These are phyloP conservation scores for Penicillium roqueforti DNA, from an alignment of 495 filamentous ascomycete genomes.

Conservation along the genomic window DNA sequence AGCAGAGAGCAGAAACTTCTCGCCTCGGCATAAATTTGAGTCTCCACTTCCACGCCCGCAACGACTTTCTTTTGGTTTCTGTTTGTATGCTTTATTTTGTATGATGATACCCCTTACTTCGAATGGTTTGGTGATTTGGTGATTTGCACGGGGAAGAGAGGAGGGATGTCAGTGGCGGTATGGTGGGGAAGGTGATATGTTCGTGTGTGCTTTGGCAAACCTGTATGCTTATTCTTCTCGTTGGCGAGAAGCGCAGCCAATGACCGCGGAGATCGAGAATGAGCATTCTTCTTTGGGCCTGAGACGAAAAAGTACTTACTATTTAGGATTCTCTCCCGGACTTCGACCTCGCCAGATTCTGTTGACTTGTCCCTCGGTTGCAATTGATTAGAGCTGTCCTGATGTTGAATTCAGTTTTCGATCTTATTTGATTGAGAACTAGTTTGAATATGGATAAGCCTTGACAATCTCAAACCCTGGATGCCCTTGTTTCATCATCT, in stretches of 20 bases:
- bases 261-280: background rate
- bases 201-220: background rate
- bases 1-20: conserved; percentile 21
- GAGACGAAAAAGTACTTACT: conserved; percentile 3
- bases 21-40: background rate
- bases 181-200: background rate
- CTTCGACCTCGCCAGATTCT: background rate
- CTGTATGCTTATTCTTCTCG: background rate
- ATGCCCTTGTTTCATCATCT: background rate
- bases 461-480: background rate
- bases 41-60: background rate
- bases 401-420: background rate
- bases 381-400: background rate
- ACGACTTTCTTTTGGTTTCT: conserved; percentile 10
- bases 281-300: background rate
- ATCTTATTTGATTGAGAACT: background rate
- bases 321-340: conserved; percentile 2
- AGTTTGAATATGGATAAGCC: background rate
- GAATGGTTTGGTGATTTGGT: conserved; percentile 8
- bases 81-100: conserved; percentile 10
- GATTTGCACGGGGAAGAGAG: conserved; percentile 4
- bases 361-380: background rate
- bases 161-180: conserved; percentile 1
- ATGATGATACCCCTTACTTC: conserved; percentile 10
- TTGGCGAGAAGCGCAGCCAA: background rate